These are phyloP conservation scores for Dacryopinax primogenitus DNA, from an alignment of 768 basidiomycete species.

Conservation along the genomic window DNA sequence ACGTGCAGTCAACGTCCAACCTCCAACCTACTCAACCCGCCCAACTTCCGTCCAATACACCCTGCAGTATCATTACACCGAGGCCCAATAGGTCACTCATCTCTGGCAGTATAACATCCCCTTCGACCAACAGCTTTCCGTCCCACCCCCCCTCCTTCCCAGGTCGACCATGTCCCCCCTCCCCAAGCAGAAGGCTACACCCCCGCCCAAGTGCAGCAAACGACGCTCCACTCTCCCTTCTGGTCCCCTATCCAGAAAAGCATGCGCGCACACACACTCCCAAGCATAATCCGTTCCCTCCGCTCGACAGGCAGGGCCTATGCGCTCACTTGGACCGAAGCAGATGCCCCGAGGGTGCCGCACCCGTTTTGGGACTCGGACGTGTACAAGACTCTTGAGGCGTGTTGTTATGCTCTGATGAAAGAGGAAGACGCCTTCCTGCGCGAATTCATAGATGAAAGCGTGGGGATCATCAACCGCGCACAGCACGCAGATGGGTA, in stretches of 20 bases:
- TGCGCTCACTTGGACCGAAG: background rate
- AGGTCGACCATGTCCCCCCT: background rate
- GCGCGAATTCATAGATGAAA: slow-evolving; percentile 17
- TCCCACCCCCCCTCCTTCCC: background rate
- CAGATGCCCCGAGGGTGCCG: background rate
- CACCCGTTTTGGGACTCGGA: slow-evolving; percentile 17
- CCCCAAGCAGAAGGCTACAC: background rate
- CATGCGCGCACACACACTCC: background rate
- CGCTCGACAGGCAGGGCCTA: background rate
- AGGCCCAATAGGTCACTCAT: too few relatives aligned
- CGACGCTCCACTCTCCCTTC: background rate
- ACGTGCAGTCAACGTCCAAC: too few relatives aligned
- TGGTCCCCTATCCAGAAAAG: background rate
- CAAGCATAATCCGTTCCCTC: background rate
- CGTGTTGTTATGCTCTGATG: slow-evolving; percentile 17
- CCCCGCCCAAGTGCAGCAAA: background rate
- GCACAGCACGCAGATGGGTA: slow-evolving; percentile 20
- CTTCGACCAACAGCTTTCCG: background rate
- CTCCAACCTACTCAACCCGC: too few relatives aligned
- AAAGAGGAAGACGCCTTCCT: slow-evolving; percentile 11
- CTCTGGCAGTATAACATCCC: too few relatives aligned
- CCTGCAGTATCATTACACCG: too few relatives aligned
- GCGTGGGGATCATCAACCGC: slow-evolving; percentile 17
- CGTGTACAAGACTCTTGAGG: slow-evolving; percentile 21
- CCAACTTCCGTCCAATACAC: too few relatives aligned